These are phyloP conservation scores for Immersiporthe knoxdaviesiana DNA, from an alignment of 2,329 filamentous ascomycete genomes.

Conservation along the genomic window DNA sequence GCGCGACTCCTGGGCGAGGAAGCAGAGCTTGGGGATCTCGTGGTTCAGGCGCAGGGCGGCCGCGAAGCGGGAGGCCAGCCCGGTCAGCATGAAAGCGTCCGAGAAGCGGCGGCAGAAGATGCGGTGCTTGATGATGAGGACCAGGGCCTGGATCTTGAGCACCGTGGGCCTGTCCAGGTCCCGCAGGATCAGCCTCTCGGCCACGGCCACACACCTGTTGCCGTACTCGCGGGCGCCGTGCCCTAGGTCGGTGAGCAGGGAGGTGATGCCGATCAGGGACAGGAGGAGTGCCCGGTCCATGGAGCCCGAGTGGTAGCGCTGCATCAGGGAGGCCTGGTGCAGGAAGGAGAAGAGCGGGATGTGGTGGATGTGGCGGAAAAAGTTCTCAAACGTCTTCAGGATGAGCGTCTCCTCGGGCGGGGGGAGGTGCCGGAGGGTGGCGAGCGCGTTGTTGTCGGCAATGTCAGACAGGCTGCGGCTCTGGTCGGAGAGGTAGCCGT, in stretches of 20 bases:
- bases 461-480: conserved; percentile 37
- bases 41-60: conserved; percentile 54
- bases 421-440: conserved; percentile 32
- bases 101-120: conserved; percentile 50
- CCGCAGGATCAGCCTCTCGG: conserved; percentile 55
- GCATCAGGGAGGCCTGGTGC: conserved; percentile 63
- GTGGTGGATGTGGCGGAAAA: conserved; percentile 62
- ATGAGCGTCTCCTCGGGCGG: conserved; percentile 52
- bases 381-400: conserved; percentile 57
- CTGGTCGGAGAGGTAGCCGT: conserved; percentile 40
- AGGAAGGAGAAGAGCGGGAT: conserved; percentile 63
- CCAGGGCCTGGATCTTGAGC: conserved; percentile 54
- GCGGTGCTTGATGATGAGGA: conserved; percentile 52
- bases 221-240: conserved; percentile 56
- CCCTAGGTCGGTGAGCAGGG: conserved; percentile 58
- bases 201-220: conserved; percentile 57
- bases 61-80: conserved; percentile 50
- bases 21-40: conserved; percentile 50
- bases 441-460: conserved; percentile 28
- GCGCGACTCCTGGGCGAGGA: conserved; percentile 49
- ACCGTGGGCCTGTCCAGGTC: conserved; percentile 60
- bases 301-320: conserved; percentile 59
- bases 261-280: conserved; percentile 59
- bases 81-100: conserved; percentile 52
- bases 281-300: conserved; percentile 58